Evolutionary conservation across 1,284 basidiomycete genomes (phyloP), one percentile per base, ranked within the genome.

Genomic region (Sanghuangporus weigelae): DNA sequence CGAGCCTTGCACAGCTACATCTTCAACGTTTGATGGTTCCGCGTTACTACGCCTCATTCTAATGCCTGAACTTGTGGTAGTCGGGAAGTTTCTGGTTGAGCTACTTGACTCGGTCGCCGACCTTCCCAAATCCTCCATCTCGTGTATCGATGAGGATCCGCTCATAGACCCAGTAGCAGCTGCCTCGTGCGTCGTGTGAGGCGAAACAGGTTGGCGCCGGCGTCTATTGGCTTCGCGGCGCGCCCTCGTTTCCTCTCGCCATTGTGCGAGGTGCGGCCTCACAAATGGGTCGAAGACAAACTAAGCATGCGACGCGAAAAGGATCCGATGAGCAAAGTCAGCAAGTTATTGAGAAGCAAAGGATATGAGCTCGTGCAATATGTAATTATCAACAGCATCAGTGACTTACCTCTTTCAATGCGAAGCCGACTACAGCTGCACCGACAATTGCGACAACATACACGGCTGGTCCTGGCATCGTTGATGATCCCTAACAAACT

Each of bases 271-370:
- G 19, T 63, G 51, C 21, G 61, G 61, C 26, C 8, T 36, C 19
- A 63, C 48, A 31, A 50, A 53, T 38, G 62, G 62, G 39, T 62
- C 61, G 42, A 59, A 56, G 19, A 63, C 62, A 57, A 63, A 59
- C 62, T 63, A 46, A 11, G 7, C 14, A 21, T 8, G 40, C 5
- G 11, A 23, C 19, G 14, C 2, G 16, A 16, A 12, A 50, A 44
- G 31, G 21, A 35, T 1, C 16, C 26, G 26, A 31, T 0, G 26
- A 31, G 26, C 26, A 31, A 5, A 23, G 23, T 31, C 26, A 31
- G 26, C 23, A 39, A 44, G 31, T 31, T 19, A 7, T 14, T 31
- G 26, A 31, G 26, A 31, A 31, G 26, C 26, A 31, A 31, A n/a
- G 23, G n/a, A 19, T 19, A 42, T n/a, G 11, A 23, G n/a, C 11